Evolutionary conservation across 202 grass and related monocot species (phyloP).

Genomic region (Saccharum hybrid): DNA sequence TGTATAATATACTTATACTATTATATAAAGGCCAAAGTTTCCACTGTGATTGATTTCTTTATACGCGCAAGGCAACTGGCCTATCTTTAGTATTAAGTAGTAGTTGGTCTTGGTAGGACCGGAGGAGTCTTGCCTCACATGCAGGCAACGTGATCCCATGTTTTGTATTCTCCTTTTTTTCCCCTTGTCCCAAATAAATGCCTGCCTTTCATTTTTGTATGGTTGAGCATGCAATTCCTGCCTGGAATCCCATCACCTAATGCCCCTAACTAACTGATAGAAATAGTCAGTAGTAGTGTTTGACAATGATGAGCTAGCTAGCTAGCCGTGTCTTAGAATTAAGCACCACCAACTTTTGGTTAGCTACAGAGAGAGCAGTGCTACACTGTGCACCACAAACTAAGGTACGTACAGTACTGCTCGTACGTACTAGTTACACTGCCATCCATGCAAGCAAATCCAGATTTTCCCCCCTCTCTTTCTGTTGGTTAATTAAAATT

Average conservation of each 20-base stretch:
- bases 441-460: no score
- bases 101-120: constrained; percentile 25
- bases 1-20: background rate
- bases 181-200: background rate
- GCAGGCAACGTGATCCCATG: constrained; percentile 57
- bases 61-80: constrained; percentile 9
- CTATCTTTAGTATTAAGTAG: constrained; percentile 14
- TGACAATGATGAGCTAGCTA: constrained; percentile 10
- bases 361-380: background rate
- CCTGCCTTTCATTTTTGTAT: background rate
- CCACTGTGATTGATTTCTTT: constrained; percentile 17
- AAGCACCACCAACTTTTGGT: constrained; percentile 27
- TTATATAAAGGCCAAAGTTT: constrained; percentile 29
- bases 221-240: constrained; percentile 36
- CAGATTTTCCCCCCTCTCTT: no score
- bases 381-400: background rate
- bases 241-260: constrained; percentile 35
- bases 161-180: background rate
- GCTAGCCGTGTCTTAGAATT: constrained; percentile 42
- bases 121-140: constrained; percentile 33
- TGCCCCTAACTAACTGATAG: background rate
- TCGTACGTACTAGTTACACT: no score
- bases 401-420: background rate
- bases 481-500: no score
- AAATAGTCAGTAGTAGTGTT: background rate